Conservation (phyloP, 2,329 filamentous ascomycete genomes). For the Claviceps humidiphila region DNA sequence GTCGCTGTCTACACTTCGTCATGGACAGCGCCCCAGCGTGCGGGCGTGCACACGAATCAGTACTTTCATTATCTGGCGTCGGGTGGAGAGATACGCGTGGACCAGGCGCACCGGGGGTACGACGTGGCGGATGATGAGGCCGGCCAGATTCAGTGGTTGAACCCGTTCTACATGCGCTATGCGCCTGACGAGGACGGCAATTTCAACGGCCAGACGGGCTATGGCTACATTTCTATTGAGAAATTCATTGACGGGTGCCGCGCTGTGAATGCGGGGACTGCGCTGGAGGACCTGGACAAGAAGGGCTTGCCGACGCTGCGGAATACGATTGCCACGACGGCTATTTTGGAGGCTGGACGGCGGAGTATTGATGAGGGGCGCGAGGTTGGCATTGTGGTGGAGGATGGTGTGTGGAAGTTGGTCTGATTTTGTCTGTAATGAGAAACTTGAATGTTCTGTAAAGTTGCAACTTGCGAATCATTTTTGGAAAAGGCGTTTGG, state of each 20-base stretch:
- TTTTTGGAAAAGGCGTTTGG: too few species aligned
- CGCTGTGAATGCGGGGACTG: conserved; percentile 62
- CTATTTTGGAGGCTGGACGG: conserved; percentile 78
- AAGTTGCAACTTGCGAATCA: too few species aligned
- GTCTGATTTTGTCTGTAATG: conserved; percentile 17
- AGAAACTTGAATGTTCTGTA: too few species aligned
- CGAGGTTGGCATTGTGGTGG: conserved; percentile 59
- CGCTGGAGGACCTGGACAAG: conserved; percentile 62
- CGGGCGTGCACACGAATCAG: conserved; percentile 92
- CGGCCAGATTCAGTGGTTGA: conserved; percentile 68
- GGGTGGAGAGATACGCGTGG: conserved; percentile 73
- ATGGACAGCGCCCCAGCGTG: conserved; percentile 86
- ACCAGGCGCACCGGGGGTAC: conserved; percentile 90
- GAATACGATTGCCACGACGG: conserved; percentile 85
- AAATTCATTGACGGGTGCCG: conserved; percentile 87
- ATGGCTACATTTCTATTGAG: conserved; percentile 89
- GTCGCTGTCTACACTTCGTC: conserved; percentile 88
- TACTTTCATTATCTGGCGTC: conserved; percentile 91
- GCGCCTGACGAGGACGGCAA: conserved; percentile 91
- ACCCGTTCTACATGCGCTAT: conserved; percentile 93
- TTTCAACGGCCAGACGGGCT: conserved; percentile 81
- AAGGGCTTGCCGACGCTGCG: conserved; percentile 71
- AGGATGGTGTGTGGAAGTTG: conserved; percentile 55
- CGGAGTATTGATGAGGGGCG: conserved; percentile 73
- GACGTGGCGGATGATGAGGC: conserved; percentile 75